Evolutionary conservation across 2,329 filamentous ascomycete species (phyloP).

Genomic region (Fusarium scirpi): DNA sequence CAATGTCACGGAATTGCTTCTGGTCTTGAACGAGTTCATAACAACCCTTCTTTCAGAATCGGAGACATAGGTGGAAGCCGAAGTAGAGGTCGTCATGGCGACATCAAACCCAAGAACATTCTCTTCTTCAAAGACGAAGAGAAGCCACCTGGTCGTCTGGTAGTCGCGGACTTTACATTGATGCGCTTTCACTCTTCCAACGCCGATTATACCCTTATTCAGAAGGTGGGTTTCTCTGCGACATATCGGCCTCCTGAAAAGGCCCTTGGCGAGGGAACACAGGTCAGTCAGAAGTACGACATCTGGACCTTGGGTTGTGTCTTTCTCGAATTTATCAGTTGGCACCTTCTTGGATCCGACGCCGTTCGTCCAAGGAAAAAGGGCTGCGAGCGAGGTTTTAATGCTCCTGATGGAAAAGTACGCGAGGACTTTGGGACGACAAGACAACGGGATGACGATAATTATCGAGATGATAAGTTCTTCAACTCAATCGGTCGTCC

Average conservation of each 20-base stretch:
- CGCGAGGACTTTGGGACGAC: background rate
- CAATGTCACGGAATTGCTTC: background rate
- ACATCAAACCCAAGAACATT: constrained; percentile 9
- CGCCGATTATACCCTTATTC: background rate
- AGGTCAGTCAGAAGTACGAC: background rate
- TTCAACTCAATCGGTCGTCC: background rate
- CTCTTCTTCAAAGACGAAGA: background rate
- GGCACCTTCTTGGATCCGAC: constrained; percentile 4
- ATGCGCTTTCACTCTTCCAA: constrained; percentile 4
- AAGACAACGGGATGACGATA: background rate
- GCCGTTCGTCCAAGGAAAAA: background rate
- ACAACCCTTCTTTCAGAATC: background rate
- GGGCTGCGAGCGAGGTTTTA: background rate
- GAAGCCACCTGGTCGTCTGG: background rate
- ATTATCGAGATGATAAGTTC: background rate
- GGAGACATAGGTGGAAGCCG: background rate
- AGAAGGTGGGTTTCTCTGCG: background rate
- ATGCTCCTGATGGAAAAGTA: background rate
- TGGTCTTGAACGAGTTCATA: constrained; percentile 1
- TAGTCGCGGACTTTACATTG: background rate
- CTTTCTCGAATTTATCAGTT: constrained; percentile 8
- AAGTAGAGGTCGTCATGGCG: background rate
- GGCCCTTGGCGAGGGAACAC: accelerated
- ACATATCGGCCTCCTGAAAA: background rate
- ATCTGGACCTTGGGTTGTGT: constrained; percentile 11